Percentiles rank a stretch among this genome's conserved stretches.
Conservation (phyloP, 441 rosid species). For the Theobroma grandiflorum region DNA sequence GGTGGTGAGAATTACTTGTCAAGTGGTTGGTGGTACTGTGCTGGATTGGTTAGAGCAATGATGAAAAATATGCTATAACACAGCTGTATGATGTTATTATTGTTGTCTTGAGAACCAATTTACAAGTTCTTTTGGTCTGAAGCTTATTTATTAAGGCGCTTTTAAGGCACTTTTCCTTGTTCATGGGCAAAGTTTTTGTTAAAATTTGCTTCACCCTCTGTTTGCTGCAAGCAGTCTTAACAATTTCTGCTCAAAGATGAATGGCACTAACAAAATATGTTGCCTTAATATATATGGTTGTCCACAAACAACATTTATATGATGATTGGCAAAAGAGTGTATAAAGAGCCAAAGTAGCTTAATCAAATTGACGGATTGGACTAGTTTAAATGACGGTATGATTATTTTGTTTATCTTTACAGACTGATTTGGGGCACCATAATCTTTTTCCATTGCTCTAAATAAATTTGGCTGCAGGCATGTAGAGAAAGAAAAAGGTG, state of each 20-base stretch:
- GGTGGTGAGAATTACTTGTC: background rate
- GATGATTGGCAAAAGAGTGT: background rate
- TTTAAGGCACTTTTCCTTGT: background rate
- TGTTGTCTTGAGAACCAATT: background rate
- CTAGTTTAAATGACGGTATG: background rate
- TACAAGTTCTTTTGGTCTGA: background rate
- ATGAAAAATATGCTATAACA: background rate
- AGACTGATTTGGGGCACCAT: conserved; percentile 63
- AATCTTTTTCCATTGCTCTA: conserved; percentile 54
- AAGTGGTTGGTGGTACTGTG: background rate
- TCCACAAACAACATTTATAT: background rate
- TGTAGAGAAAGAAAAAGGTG: background rate
- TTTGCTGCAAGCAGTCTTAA: background rate
- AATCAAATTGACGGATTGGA: background rate
- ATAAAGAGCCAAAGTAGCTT: background rate
- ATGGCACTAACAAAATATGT: background rate
- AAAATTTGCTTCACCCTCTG: background rate
- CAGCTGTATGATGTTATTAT: background rate
- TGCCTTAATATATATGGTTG: background rate
- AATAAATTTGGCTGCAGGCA: conserved; percentile 49
- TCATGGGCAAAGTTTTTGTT: background rate
- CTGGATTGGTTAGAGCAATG: background rate
- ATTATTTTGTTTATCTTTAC: conserved; percentile 17
- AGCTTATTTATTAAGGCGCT: too few relatives aligned
- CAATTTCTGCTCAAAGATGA: background rate